Base-by-base conservation (phyloP, 2,329 filamentous ascomycete species). In the Xylariales sp. region DNA sequence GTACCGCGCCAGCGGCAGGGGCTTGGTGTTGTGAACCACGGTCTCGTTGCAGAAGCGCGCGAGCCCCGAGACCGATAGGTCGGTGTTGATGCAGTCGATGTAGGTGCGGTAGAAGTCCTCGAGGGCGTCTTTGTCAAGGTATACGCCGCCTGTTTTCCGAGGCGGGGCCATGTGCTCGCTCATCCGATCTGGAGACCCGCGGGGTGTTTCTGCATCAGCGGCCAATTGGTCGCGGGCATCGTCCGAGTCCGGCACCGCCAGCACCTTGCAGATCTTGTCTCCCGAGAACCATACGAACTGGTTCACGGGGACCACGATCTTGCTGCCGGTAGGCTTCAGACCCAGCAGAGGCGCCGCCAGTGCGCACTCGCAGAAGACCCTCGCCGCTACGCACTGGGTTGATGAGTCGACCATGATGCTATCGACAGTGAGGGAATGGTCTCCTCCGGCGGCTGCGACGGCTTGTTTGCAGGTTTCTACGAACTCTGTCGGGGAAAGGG, bases 71-170 rank as follows among this genome's bases (percentile, higher is more conserved):
- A 23, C 32, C 6, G 32, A 23, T 12, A 24, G 32, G 18, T 24
- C 32, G n/a, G 6, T 20, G 32, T 34, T 34, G 32, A 34, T 34
- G 32, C 18, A 18, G 5, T n/a, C 12, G 32, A 34, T 34, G 19
- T 34, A 34, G 5, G 32, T n/a, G 6, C 17, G 5, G 32, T 34
- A 34, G 32, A 34, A 34, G 15, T 10, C 7, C 28, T 30, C 15
- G 10, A 30, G 14, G 7, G 7, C 28, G 14, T 10, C 28, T 11
- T 15, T 30, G 28, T n/a, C n/a, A n/a, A n/a, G n/a, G n/a, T n/a
- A n/a, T n/a, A n/a, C n/a, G n/a, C n/a, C n/a, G n/a, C n/a, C n/a
- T n/a, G n/a, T n/a, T n/a, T n/a, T n/a, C n/a, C n/a, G n/a, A n/a
- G n/a, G n/a, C n/a, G n/a, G n/a, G n/a, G n/a, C n/a, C n/a, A n/a